A percentile compares a stretch with the other conserved stretches of the same genome.
These are phyloP conservation scores for Podospora didyma DNA, from an alignment of 495 filamentous ascomycete species.

Conservation along the genomic window DNA sequence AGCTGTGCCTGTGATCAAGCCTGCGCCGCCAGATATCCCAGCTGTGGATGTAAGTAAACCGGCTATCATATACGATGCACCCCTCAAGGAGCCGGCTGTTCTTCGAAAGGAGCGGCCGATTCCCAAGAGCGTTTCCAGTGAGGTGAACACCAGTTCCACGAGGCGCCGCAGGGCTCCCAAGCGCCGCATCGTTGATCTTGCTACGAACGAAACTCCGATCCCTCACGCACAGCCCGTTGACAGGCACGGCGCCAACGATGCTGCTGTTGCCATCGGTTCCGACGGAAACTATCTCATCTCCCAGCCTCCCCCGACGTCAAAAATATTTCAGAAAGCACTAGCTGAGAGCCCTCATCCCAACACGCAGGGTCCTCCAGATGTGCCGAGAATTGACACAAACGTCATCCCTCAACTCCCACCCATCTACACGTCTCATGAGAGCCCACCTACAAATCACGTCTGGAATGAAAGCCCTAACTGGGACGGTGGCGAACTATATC, in stretches of 20 bases:
- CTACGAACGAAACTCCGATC: constrained; percentile 53
- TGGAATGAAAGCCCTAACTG: constrained; percentile 54
- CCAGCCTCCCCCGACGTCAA: constrained; percentile 31
- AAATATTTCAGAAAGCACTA: constrained; percentile 14
- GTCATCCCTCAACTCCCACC: constrained; percentile 39
- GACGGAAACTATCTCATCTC: constrained; percentile 43
- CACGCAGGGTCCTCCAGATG: constrained; percentile 29
- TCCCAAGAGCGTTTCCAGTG: constrained; percentile 41
- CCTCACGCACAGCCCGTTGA: constrained; percentile 25
- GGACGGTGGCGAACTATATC: constrained; percentile 74
- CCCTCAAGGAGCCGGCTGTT: constrained; percentile 39
- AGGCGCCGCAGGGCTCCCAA: constrained; percentile 53
- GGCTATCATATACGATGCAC: constrained; percentile 47
- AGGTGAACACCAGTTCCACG: constrained; percentile 49
- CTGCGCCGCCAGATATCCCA: constrained; percentile 52
- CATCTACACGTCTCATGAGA: constrained; percentile 34
- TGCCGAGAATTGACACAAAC: constrained; percentile 45
- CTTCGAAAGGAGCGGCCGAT: constrained; percentile 49
- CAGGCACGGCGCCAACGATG: constrained; percentile 6
- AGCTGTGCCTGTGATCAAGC: constrained; percentile 71
- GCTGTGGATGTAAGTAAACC: constrained; percentile 63
- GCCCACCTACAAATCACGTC: constrained; percentile 30
- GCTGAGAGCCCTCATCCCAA: constrained; percentile 27
- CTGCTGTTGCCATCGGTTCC: constrained; percentile 8
- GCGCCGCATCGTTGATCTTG: constrained; percentile 80